These are phyloP conservation scores for Daldinia concentrica DNA, from an alignment of 495 filamentous ascomycete genomes.

Conservation along the genomic window DNA sequence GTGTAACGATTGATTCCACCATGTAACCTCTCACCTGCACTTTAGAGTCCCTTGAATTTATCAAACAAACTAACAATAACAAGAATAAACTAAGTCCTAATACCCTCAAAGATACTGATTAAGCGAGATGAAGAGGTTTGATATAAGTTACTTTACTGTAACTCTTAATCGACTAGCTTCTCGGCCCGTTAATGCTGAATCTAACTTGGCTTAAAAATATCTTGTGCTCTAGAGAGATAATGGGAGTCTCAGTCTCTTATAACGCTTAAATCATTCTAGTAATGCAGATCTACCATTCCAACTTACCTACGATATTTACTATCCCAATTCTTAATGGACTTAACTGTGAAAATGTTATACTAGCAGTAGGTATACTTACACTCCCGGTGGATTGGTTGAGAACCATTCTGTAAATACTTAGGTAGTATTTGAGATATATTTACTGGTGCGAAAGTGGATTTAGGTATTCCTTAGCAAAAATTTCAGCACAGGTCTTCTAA, in stretches of 20 bases:
- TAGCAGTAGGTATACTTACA: background rate
- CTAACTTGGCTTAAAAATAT: background rate
- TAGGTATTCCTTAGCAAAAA: background rate
- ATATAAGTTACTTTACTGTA: background rate
- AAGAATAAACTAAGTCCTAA: background rate
- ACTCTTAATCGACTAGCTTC: background rate
- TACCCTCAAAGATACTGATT: background rate
- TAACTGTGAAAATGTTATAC: background rate
- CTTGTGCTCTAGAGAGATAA: background rate
- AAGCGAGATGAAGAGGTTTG: conserved; percentile 2
- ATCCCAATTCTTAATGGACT: background rate
- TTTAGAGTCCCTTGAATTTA: conserved; percentile 2
- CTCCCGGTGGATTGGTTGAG: background rate
- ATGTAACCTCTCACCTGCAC: background rate
- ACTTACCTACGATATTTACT: too few relatives aligned
- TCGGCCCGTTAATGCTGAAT: background rate
- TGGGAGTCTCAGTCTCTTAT: background rate
- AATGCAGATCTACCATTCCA: too few relatives aligned
- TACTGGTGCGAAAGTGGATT: background rate
- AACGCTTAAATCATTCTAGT: too few relatives aligned
- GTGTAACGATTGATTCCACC: background rate
- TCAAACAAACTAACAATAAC: background rate
- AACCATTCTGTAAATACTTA: background rate
- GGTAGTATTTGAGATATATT: background rate
- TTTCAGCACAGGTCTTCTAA: background rate